These are phyloP conservation scores for Coemansia sp. DNA, from an alignment of 192 early-diverging fungal genomes.

Conservation along the genomic window DNA sequence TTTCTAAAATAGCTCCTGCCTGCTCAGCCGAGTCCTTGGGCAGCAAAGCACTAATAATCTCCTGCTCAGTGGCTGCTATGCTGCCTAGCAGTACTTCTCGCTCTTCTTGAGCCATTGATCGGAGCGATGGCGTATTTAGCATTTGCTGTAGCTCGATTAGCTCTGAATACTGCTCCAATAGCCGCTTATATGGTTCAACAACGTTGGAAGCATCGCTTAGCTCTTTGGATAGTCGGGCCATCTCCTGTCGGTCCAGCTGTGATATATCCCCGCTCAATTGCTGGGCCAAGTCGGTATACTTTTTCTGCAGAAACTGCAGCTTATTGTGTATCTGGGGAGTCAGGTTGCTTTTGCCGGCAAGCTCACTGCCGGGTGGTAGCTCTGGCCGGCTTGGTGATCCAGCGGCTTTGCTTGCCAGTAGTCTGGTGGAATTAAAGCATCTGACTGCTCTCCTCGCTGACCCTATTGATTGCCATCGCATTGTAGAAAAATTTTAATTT, in stretches of 20 bases:
- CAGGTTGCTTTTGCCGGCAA: constrained; percentile 47
- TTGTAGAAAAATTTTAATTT: not conserved
- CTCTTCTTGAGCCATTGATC: constrained; percentile 65
- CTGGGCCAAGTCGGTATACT: constrained; percentile 14
- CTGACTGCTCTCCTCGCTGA: not conserved
- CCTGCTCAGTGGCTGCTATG: constrained; percentile 51
- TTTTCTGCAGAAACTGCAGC: constrained; percentile 24
- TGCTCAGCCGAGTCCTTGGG: constrained; percentile 69
- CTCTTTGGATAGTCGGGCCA: constrained; percentile 51
- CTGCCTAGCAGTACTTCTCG: constrained; percentile 38
- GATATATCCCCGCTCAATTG: constrained; percentile 42
- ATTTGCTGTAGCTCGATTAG: constrained; percentile 47
- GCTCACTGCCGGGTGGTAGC: constrained; percentile 28
- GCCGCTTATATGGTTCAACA: constrained; percentile 24
- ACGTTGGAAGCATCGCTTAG: constrained; percentile 31
- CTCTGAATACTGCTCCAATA: constrained; percentile 37
- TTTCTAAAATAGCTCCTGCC: constrained; percentile 69
- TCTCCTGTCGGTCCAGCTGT: constrained; percentile 29
- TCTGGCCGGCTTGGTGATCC: not conserved
- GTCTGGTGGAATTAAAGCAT: no score
- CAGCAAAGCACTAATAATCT: constrained; percentile 59
- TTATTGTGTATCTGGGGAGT: constrained; percentile 40
- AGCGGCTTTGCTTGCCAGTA: no score
- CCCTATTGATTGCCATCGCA: not conserved
- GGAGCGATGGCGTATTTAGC: constrained; percentile 36